A percentile compares a stretch with the other conserved stretches of the same genome.
Evolutionary conservation across 2,329 filamentous ascomycete genomes (phyloP).

Genomic region (Diaporthe destruens): DNA sequence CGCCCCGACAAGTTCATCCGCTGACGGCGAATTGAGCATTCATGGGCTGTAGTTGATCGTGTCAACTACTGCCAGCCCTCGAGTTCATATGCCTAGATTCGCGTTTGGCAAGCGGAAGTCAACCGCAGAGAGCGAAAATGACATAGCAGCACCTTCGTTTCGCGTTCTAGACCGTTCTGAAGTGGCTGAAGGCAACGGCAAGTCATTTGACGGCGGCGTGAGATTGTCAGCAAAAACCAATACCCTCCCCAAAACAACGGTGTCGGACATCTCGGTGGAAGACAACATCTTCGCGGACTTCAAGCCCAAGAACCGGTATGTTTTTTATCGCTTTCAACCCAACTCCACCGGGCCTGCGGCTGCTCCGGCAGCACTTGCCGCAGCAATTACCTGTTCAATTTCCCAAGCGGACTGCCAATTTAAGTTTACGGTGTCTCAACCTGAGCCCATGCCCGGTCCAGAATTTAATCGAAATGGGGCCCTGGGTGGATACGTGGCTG

Average conservation of each 20-base stretch:
- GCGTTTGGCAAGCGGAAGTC: conserved; percentile 72
- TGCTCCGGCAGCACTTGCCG: conserved; percentile 33
- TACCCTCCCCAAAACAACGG: conserved; percentile 54
- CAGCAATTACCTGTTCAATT: conserved; percentile 36
- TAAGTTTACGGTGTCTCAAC: conserved; percentile 43
- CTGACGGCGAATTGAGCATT: conserved; percentile 36
- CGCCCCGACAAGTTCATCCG: conserved; percentile 30
- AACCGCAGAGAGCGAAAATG: conserved; percentile 68
- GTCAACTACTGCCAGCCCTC: conserved; percentile 41
- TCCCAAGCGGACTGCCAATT: conserved; percentile 41
- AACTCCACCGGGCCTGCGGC: conserved; percentile 35
- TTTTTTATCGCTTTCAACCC: conserved; percentile 44
- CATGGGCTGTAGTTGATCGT: conserved; percentile 42
- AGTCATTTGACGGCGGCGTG: conserved; percentile 64
- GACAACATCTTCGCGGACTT: conserved; percentile 71
- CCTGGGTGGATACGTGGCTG: conserved; percentile 50
- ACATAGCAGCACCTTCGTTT: conserved; percentile 64
- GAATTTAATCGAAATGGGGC: conserved; percentile 41
- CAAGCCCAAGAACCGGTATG: conserved; percentile 67
- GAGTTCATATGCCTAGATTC: conserved; percentile 72
- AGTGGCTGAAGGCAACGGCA: conserved; percentile 51
- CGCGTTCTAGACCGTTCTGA: conserved; percentile 69
- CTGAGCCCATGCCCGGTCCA: conserved; percentile 43
- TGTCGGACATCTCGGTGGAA: conserved; percentile 55
- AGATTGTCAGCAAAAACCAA: conserved; percentile 56